Base-by-base conservation (phyloP, 768 basidiomycete genomes). In the Tricholoma sp. region DNA sequence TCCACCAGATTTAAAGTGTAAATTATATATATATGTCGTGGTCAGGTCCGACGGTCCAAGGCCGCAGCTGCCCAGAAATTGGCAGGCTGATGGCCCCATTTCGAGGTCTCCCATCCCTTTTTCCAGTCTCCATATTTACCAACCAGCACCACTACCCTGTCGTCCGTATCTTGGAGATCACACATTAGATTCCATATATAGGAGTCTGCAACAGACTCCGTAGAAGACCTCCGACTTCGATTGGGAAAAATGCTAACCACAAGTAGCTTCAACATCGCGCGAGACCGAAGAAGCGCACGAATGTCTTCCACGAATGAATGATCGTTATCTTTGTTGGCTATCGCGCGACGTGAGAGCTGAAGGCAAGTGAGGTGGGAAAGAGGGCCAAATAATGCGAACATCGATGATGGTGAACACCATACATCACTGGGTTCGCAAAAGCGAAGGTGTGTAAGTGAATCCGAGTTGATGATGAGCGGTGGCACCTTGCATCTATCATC, bases 271-370 rank as follows among this genome's bases (percentile, higher is more conserved):
- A 78, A 49, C n/a, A 32, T 55, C 4, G 66, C 62, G 17, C 65
- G 67, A 37, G 60, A 55, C 28, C 53, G 59, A 33, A 78, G 64
- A 37, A 76, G 60, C 10, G 42, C 11, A 12, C 57, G 60, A 13
- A 79, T 56, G 13, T 73, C 72, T 9, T 69, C 62, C 2, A 66
- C 63, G 52, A 79, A 79, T 15, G 63, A 53, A 6, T 58, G 18
- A 61, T 79, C 77, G 53, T 79, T 79, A 24, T 72, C 74, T 54
- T 65, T 64, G 57, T 77, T 79, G 4, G 75, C 73, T 48, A 74
- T 66, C 18, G 71, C 66, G 1, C 71, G 70, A 32, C 77, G 75
- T 2, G 75, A 61, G 8, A 79, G 63, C 50, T 75, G 68, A 15
- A 78, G 63, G 59, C 78, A 72, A 1, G 76, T 68, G 5, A 79